A percentile compares a stretch with the other conserved stretches of the same genome.
Evolutionary conservation across 2,329 filamentous ascomycete species (phyloP).

Genomic region (Gnomoniopsis smithogilvyi): DNA sequence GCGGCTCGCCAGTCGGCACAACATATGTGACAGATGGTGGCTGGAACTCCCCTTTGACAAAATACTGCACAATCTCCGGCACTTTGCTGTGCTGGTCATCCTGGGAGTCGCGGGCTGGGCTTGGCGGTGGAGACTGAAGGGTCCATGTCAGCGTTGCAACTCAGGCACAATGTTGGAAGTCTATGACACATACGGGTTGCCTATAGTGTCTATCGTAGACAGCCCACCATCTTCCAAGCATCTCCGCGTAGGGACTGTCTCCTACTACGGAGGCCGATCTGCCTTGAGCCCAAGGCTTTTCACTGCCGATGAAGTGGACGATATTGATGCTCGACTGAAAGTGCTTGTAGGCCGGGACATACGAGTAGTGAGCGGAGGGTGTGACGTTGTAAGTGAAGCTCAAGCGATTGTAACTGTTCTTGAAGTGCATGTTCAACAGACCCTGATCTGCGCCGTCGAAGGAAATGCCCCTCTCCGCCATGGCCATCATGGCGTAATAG

Average conservation of each 20-base stretch:
- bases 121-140: slow-evolving; percentile 7
- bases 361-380: slow-evolving; percentile 94
- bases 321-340: slow-evolving; percentile 86
- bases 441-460: slow-evolving; percentile 98
- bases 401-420: slow-evolving; percentile 76
- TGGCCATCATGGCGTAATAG: slow-evolving; percentile 78
- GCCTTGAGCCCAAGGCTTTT: slow-evolving; percentile 83
- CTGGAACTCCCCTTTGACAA: slow-evolving; percentile 52
- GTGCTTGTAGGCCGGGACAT: slow-evolving; percentile 90
- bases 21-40: slow-evolving; percentile 27
- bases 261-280: slow-evolving; percentile 48
- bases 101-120: not conserved
- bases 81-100: slow-evolving; percentile 4
- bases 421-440: slow-evolving; percentile 90
- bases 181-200: slow-evolving; percentile 38
- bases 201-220: slow-evolving; percentile 87
- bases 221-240: slow-evolving; percentile 88
- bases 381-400: slow-evolving; percentile 98
- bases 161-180: not conserved
- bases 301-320: slow-evolving; percentile 89
- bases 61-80: slow-evolving; percentile 45
- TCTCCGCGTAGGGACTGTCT: slow-evolving; percentile 71
- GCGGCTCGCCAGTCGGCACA: slow-evolving; percentile 32
- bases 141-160: not conserved
- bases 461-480: slow-evolving; percentile 83